Percentiles rank a stretch among this genome's conserved stretches.
These are phyloP conservation scores for Neurospora sp. DNA, from an alignment of 495 filamentous ascomycete species.

Conservation along the genomic window DNA sequence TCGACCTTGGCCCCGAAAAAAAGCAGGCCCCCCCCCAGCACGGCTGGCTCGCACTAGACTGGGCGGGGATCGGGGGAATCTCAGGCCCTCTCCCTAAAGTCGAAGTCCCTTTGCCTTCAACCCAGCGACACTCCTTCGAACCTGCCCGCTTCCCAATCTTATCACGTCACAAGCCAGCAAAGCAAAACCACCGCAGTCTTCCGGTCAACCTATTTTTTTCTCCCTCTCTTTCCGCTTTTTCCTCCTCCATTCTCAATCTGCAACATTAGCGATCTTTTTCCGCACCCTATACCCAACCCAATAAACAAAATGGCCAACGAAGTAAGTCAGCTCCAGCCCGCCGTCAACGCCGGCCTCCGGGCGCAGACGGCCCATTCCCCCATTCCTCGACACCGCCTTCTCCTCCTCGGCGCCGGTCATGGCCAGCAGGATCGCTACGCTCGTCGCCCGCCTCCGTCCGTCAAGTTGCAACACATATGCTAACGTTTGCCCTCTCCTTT, in stretches of 20 bases:
- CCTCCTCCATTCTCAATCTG: background rate
- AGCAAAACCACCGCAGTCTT: conserved; percentile 10
- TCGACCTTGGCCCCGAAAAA: conserved; percentile 10
- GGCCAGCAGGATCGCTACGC: conserved; percentile 20
- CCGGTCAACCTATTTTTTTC: conserved; percentile 6
- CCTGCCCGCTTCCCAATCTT: conserved; percentile 10
- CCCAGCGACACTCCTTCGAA: conserved; percentile 11
- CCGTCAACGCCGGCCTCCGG: conserved; percentile 3
- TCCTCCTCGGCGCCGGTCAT: conserved; percentile 11
- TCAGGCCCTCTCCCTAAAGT: conserved; percentile 8
- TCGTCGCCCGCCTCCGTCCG: background rate
- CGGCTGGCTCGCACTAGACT: conserved; percentile 11
- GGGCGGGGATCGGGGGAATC: conserved; percentile 16
- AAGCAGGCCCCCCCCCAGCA: conserved; percentile 16
- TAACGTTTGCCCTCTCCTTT: conserved; percentile 26
- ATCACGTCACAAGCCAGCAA: conserved; percentile 27
- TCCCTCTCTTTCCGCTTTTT: background rate
- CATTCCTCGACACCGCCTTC: conserved; percentile 19
- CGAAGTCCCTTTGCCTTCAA: conserved; percentile 20
- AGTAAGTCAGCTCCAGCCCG: conserved; percentile 38
- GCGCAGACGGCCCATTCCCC: conserved; percentile 16
- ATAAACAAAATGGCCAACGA: conserved; percentile 52
- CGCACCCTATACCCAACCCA: conserved; percentile 10
- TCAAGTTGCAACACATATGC: conserved; percentile 15
- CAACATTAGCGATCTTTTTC: conserved; percentile 10